phyloP scores from a whole-genome alignment of 2,329 filamentous ascomycete species.

The Epichloe brachyelytri region DNA sequence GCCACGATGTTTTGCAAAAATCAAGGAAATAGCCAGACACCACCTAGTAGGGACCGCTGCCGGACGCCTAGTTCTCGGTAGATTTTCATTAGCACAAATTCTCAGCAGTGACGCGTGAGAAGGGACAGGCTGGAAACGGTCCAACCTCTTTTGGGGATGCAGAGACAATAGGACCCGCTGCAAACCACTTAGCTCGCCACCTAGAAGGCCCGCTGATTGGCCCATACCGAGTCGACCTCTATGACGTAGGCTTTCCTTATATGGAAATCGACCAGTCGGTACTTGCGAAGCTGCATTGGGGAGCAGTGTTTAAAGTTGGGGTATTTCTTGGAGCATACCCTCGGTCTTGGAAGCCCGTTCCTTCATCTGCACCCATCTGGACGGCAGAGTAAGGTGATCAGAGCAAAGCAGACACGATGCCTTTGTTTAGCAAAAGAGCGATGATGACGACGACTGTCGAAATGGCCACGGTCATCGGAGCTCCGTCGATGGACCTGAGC shows the following conservation, averaged over 20 bases:
- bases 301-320: not conserved
- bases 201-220: not conserved
- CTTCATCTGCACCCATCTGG: not conserved
- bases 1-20: too few species aligned
- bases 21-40: too few species aligned
- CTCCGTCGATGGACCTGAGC: constrained; percentile 14
- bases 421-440: constrained; percentile 19
- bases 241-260: constrained; percentile 6
- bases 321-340: not conserved
- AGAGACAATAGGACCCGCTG: not conserved
- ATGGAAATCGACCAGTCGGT: not conserved
- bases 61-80: too few species aligned
- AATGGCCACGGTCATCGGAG: constrained; percentile 7
- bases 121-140: too few species aligned
- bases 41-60: too few species aligned
- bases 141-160: too few species aligned
- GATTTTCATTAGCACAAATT: too few species aligned
- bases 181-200: not conserved
- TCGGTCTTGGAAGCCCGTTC: not conserved
- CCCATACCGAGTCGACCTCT: not conserved
- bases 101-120: too few species aligned
- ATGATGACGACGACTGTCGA: constrained; percentile 12
- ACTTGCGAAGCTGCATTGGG: not conserved
- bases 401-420: constrained; percentile 14
- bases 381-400: not conserved